Base-by-base conservation (phyloP, 768 basidiomycete species). In the Leccinellum albellum region DNA sequence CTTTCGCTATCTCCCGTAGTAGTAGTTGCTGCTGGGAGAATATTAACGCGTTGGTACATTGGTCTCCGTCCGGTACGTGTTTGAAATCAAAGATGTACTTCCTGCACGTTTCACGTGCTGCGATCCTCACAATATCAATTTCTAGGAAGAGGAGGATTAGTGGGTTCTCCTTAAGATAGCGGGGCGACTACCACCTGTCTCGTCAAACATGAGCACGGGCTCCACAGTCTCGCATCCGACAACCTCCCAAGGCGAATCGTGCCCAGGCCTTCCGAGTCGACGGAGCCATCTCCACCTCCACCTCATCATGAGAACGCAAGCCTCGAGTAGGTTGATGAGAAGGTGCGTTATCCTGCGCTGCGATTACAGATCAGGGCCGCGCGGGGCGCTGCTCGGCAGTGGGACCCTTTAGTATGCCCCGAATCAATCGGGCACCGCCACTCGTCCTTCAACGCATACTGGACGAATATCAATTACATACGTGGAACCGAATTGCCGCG, bases 221-320 rank as follows among this genome's bases (percentile, higher is more conserved):
- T 84, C 80, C 50, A 91, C 82, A 31, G 75, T 71, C 64, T 80
- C 82, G 66, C 78, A 83, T 56, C 84, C 84, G 28, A 90, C 85
- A 42, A 91, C 88, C 73, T 91, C 89, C 89, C 89, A 91, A 35
- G 87, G 82, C 9, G 74, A 73, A 65, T 86, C 82, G 52, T 51
- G 56, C 24, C 40, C 20, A 20, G 45, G 45, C 60, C 77, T 81
- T 58, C n/a, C n/a, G n/a, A n/a, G n/a, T n/a, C 82, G 78, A 59
- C 82, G 79, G 62, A 87, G 80, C 59, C 74, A 73, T 64, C 64
- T 68, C 59, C 75, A 73, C 65, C 66, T 68, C 59, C 76, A 73
- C 65, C 67, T 65, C 68, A 72, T 71, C 53, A 53, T 20, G 47
- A 46, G 57, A 56, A 61, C 42, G 45, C 49, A 59, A 64, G 55